Base-by-base conservation (phyloP, 495 filamentous ascomycete species). In the Pyronema domesticum region DNA sequence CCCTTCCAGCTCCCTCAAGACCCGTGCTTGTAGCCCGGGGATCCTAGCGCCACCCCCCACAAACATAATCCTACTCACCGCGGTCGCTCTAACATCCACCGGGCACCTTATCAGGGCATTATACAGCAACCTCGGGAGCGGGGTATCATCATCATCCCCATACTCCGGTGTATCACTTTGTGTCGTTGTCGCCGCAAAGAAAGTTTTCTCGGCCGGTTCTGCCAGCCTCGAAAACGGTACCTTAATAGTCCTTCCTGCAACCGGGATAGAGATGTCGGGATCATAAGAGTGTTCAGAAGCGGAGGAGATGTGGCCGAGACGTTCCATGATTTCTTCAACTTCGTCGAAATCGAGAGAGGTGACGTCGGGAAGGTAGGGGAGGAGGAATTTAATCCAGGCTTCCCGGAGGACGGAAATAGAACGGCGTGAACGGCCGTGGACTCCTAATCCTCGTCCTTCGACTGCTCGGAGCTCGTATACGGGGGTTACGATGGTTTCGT, bases 391-490 rank as follows among this genome's bases (percentile, higher is more conserved):
- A 4, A 43, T 37, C 58, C 62, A 65, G 34, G 19, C 76, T 58
- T 81, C 72, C 6, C 77, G 72, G 7, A 94, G 70, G 42, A 74
- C 61, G 62, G 80, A 84, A 58, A 80, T 86, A 11, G 81, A 87
- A 57, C 91, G 74, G 11, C 83, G 75, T 39, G 76, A 91, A 46
- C 86, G 72, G 55, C 69, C 72, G 34, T 75, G 74, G 0, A 57
- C 59, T 9, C 60, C 60, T 14, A 53, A 42, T 5, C 62, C 57
- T 7, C 45, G 54, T 0, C 58, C 58, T 19, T 68, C 64, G 5
- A 95, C 75, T 59, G 94, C 85, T 51, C 89, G 76, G 56, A 89
- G 93, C 66, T 98, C 93, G 62, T 85, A 95, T 17, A 96, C 72
- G 1, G 77, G 78, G 0, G 84, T 91, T 11, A 87, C 75, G 0